Percentiles rank a stretch among this genome's conserved stretches.
These are phyloP conservation scores for Claviceps spartinae DNA, from an alignment of 2,329 filamentous ascomycete genomes.

Conservation along the genomic window DNA sequence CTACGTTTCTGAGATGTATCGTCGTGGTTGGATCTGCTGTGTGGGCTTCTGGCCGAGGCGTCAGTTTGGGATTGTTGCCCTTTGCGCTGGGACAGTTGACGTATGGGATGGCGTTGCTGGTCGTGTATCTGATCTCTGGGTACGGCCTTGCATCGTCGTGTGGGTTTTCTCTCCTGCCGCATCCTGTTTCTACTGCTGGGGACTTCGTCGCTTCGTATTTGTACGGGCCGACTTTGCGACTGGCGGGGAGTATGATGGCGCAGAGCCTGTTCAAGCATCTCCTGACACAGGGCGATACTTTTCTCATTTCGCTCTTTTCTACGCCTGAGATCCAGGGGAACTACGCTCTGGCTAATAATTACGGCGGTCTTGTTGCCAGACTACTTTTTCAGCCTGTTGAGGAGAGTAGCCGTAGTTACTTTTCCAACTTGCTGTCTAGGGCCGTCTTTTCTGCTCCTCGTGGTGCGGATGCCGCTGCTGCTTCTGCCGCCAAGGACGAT, in stretches of 20 bases:
- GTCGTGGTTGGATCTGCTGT: conserved; percentile 59
- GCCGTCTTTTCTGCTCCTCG: conserved; percentile 2
- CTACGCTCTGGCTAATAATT: conserved; percentile 90
- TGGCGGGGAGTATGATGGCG: conserved; percentile 71
- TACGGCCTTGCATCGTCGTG: conserved; percentile 37
- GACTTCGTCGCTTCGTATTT: conserved; percentile 49
- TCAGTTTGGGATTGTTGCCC: conserved; percentile 62
- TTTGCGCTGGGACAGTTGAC: conserved; percentile 78
- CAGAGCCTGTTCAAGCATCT: conserved; percentile 87
- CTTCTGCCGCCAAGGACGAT: conserved; percentile 3
- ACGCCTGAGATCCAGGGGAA: conserved; percentile 72
- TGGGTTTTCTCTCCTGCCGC: conserved; percentile 56
- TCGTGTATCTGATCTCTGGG: conserved; percentile 56
- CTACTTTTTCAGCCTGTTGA: conserved; percentile 91
- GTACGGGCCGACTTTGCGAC: conserved; percentile 52
- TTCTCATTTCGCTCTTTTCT: conserved; percentile 70
- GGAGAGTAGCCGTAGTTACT: conserved; percentile 81
- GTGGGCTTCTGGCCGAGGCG: conserved; percentile 35
- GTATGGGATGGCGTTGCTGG: conserved; percentile 56
- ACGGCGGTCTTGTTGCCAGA: conserved; percentile 75
- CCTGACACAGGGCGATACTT: conserved; percentile 85
- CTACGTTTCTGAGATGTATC: conserved; percentile 64
- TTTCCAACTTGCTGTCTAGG: conserved; percentile 59
- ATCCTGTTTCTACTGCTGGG: conserved; percentile 16
- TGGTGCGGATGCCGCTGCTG: background rate